Base-by-base conservation (phyloP, 805 yeast species). In the Priceomyces castillae region DNA sequence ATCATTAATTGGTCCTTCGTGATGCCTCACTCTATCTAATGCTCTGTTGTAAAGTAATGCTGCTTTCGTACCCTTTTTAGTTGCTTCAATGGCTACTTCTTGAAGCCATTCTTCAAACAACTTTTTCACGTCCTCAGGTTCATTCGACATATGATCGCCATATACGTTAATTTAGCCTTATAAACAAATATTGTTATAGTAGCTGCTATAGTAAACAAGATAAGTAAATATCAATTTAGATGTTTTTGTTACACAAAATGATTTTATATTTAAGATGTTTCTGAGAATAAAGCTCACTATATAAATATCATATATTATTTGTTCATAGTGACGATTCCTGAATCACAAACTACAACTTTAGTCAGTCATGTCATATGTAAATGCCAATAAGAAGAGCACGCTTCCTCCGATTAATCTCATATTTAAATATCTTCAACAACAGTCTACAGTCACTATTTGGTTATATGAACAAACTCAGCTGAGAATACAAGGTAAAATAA, bases 381-480 rank as follows among this genome's bases (percentile, higher is more conserved):
- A 42, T 15, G n/a, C 43, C 14, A 37, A 22, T 30, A 67, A 64
- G 50, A 59, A 60, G 48, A 48, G 65, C 20, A 77, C 82, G 71
- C 77, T 90, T 40, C 96, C 97, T 42, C 99, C 99, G 15, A 89
- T 94, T 67, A 90, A 90, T 63, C 80, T 90, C 58, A 79, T 94
- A 39, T 94, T 90, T 73, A 84, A 86, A 62, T 86, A 80, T 58
- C 74, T 92, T 49, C 97, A 90, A 62, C 86, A 86, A 53, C 92
- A 87, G 54, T 70, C 86, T 1, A 67, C 72, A 15, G 97, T 94
- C 26, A 79, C 84, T 6, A 80, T 94, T 28, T 92, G 97, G 97
- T 71, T 94, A 9, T 90, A 76, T 52, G 98, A 94, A 57, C 97
- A 94, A 62, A 77, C 82, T 0, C 81, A 80, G 16, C 73, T 76